Percentiles rank a stretch among this genome's conserved stretches.
These are phyloP conservation scores for Asterella californica DNA, from an alignment of 225 moss, liverwort and hornwort genomes.

Conservation along the genomic window DNA sequence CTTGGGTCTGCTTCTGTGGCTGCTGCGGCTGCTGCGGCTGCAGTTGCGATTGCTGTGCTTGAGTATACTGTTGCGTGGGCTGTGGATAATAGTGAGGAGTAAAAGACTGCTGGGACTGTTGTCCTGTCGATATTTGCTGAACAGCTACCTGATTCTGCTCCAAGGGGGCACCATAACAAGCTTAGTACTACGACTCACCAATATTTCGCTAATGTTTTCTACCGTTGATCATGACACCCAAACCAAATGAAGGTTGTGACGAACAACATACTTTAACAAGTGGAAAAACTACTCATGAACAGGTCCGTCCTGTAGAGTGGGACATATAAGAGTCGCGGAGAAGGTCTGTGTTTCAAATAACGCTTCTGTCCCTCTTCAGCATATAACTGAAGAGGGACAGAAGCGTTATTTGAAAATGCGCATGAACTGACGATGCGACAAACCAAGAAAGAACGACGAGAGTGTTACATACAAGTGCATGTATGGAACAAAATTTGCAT, in stretches of 20 bases:
- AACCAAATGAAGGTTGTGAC: not conserved
- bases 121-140: conserved; percentile 35
- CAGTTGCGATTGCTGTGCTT: conserved; percentile 4
- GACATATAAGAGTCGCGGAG: not conserved
- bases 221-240: not conserved
- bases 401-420: not conserved
- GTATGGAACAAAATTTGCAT: no score
- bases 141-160: conserved; percentile 25
- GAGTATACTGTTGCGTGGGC: conserved; percentile 36
- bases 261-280: not conserved
- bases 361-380: no score
- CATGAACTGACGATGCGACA: not conserved
- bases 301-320: not conserved
- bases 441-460: not conserved
- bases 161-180: not conserved
- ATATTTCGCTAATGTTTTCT: not conserved
- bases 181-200: not conserved
- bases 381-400: not conserved
- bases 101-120: conserved; percentile 35
- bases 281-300: not conserved
- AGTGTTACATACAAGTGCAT: no score
- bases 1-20: conserved; percentile 6
- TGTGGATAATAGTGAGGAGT: conserved; percentile 33
- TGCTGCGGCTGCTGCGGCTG: conserved; percentile 25
- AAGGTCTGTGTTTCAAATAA: no score